Base-by-base conservation (phyloP, 805 yeast species). In the Candida taoyuanica region DNA sequence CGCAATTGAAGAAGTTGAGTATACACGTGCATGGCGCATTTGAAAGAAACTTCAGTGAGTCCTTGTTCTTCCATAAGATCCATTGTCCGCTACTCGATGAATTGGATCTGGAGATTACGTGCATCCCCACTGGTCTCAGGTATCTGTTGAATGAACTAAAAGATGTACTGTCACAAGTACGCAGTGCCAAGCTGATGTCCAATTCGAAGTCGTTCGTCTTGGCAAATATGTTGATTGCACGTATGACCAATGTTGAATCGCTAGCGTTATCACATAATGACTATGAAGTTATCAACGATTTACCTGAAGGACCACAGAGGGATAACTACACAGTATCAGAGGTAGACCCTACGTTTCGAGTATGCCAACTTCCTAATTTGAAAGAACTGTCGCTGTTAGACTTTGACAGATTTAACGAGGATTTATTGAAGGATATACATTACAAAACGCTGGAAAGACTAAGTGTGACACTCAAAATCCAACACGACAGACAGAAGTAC, bases 1-100 rank as follows among this genome's bases (percentile, higher is more conserved):
- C 58, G 11, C 23, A 20, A 0, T 17, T 53, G 19, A 21, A 33
- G 5, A 30, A 17, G 2, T 19, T 53, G 3, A 17, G 36, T 2
- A 24, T 53, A 3, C 41, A 42, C 7, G n/a, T 53, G 2, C 46
- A 45, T 45, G 54, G 53, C 0, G 45, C 55, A 4, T 34, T 27
- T 25, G 49, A 46, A 17, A 31, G 56, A 19, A 39, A 33, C 4
- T 43, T 50, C 14, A 16, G 36, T 3, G 39, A 47, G 20, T 45
- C 46, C 3, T 9, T 52, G 5, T 31, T 31, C n/a, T 39, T 50
- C 17, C 36, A 43, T 11, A 37, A 44, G 3, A 25, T 52, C 5
- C 3, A 29, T 4, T 34, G 40, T 8, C 49, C 50, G 5, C 16
- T 33, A 3, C 31, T 51, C 13, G 4, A 21, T 7, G 13, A 13